Evolutionary conservation across 148 eudicot genomes (phyloP).

Genomic region (Oxyria digyna): DNA sequence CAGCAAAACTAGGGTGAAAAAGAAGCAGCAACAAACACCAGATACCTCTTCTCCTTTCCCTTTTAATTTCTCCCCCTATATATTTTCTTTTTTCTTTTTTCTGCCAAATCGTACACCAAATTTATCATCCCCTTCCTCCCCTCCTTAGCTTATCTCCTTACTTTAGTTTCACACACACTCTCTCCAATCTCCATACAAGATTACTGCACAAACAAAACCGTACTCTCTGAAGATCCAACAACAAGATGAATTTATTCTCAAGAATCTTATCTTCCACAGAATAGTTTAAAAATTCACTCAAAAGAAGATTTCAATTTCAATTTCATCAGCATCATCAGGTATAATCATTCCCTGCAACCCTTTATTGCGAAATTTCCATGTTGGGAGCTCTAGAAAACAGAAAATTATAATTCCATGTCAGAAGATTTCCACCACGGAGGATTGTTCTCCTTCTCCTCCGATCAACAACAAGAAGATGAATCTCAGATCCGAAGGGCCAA

Average conservation of each 20-base stretch:
- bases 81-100: background rate
- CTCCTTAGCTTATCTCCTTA: slow-evolving; percentile 1
- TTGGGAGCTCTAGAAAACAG: background rate
- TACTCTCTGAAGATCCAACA: background rate
- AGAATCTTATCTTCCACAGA: background rate
- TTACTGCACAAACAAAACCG: background rate
- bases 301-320: slow-evolving; percentile 5
- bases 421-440: slow-evolving; percentile 36
- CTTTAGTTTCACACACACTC: background rate
- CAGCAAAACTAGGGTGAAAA: slow-evolving; percentile 3
- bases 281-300: background rate
- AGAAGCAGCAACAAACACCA: background rate
- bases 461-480: slow-evolving; percentile 15
- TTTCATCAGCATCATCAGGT: no score
- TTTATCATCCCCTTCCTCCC: background rate
- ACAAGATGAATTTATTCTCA: background rate
- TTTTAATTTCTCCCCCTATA: background rate
- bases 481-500: slow-evolving; percentile 7
- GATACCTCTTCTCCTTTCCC: slow-evolving; percentile 3
- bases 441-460: slow-evolving; percentile 17
- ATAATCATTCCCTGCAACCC: background rate
- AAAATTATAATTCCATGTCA: slow-evolving; percentile 52
- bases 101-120: slow-evolving; percentile 1
- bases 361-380: background rate
- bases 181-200: slow-evolving; percentile 2